Evolutionary conservation across 73 alveolate genomes (phyloP).

Genomic region (Paramecium primaurelia): DNA sequence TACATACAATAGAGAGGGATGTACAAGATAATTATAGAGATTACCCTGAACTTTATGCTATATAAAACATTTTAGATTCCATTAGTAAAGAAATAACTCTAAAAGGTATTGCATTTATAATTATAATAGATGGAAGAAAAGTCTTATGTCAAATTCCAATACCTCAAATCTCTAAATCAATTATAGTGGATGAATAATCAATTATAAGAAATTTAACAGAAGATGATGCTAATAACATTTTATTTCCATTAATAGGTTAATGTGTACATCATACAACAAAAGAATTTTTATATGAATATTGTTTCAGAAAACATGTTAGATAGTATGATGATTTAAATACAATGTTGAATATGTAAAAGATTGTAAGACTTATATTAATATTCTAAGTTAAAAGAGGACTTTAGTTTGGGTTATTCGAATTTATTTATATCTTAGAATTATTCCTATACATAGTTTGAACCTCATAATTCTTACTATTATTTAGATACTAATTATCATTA

Average conservation of each 20-base stretch:
- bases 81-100: not conserved
- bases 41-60: not conserved
- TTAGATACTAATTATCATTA: not conserved
- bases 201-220: not conserved
- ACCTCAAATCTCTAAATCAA: not conserved
- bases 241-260: not conserved
- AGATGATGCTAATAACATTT: not conserved
- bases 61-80: not conserved
- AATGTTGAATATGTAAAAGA: not conserved
- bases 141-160: constrained; percentile 6
- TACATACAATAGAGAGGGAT: not conserved
- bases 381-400: not conserved
- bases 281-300: constrained; percentile 32
- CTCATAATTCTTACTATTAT: not conserved
- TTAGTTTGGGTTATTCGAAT: not conserved
- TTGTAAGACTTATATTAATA: not conserved
- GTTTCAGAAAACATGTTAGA: not conserved
- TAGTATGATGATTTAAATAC: constrained; percentile 6
- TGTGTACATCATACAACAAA: not conserved
- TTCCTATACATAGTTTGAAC: not conserved
- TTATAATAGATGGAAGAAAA: not conserved
- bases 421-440: not conserved
- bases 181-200: not conserved
- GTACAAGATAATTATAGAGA: not conserved
- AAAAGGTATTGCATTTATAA: not conserved